Conservation (phyloP, 164 flowering plant genomes). For the Nymphaea colorata region DNA sequence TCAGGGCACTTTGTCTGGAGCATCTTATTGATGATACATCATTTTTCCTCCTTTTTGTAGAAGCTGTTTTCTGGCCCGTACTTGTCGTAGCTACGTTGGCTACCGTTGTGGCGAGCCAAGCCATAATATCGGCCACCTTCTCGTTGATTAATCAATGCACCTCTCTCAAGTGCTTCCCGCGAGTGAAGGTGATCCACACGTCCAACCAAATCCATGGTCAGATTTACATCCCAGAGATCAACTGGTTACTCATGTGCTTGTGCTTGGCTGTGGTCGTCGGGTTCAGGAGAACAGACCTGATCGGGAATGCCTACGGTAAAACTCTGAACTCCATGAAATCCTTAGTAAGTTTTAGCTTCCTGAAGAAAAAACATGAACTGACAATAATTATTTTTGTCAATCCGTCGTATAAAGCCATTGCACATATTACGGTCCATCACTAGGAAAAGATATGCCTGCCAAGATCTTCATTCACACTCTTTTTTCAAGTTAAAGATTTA, state of each 20-base stretch:
- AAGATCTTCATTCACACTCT: no score
- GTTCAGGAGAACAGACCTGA: conserved; percentile 36
- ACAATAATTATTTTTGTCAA: no score
- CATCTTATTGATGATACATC: neutral
- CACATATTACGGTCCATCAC: no score
- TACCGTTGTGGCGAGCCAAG: conserved; percentile 57
- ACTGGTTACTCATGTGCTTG: conserved; percentile 55
- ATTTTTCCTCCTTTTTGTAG: conserved; percentile 7
- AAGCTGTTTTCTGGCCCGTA: conserved; percentile 44
- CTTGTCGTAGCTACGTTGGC: conserved; percentile 55
- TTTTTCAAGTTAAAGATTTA: no score
- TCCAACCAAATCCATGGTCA: conserved; percentile 54
- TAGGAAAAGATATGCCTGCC: no score
- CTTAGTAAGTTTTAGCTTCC: no score
- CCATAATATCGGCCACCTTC: conserved; percentile 59
- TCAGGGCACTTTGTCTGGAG: no score
- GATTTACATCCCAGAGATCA: conserved; percentile 69
- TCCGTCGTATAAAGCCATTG: no score
- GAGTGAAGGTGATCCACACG: conserved; percentile 61
- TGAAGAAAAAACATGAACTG: no score
- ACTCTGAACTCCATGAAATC: no score
- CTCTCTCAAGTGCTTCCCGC: conserved; percentile 60
- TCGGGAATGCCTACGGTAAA: conserved; percentile 62
- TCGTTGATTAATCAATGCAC: conserved; percentile 58
- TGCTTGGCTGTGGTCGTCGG: conserved; percentile 41